phyloP scores from a whole-genome alignment of 2,329 filamentous ascomycete genomes.

The Teratosphaeriaceae sp. region DNA sequence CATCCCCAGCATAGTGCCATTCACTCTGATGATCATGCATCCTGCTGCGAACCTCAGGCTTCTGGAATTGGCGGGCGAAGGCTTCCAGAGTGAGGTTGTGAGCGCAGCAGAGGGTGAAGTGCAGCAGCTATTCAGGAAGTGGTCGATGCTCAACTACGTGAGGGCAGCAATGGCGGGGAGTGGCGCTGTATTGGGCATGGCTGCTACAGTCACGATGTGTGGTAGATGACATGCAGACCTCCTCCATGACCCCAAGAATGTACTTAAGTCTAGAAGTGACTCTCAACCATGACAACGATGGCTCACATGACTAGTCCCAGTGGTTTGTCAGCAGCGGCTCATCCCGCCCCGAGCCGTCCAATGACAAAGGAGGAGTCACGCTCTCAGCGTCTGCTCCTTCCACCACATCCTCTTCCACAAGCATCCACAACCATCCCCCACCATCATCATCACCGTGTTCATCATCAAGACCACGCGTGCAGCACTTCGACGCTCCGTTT shows the following conservation, averaged over 20 bases:
- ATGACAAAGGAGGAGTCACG: too few species aligned
- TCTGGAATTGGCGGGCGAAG: conserved; percentile 15
- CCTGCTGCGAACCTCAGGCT: conserved; percentile 8
- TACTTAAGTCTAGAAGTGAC: too few species aligned
- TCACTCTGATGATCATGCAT: conserved; percentile 20
- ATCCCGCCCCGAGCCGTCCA: too few species aligned
- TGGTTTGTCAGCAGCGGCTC: too few species aligned
- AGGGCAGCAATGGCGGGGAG: conserved; percentile 4
- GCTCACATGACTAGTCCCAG: too few species aligned
- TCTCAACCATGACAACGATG: too few species aligned
- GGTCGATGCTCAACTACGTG: conserved; percentile 19
- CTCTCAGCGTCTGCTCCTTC: too few species aligned
- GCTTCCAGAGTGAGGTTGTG: conserved; percentile 8
- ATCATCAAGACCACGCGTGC: not conserved
- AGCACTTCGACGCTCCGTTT: not conserved
- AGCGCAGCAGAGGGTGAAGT: conserved; percentile 16
- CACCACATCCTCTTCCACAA: too few species aligned
- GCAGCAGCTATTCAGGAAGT: conserved; percentile 16
- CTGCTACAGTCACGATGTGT: conserved; percentile 1
- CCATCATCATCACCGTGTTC: too few species aligned
- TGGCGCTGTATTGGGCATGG: conserved; percentile 10
- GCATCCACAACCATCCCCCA: too few species aligned
- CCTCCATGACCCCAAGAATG: not conserved
- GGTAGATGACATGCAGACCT: not conserved
- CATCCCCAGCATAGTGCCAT: conserved; percentile 20